These are phyloP conservation scores for Truncatella angustata DNA, from an alignment of 2,329 filamentous ascomycete genomes.

Conservation along the genomic window DNA sequence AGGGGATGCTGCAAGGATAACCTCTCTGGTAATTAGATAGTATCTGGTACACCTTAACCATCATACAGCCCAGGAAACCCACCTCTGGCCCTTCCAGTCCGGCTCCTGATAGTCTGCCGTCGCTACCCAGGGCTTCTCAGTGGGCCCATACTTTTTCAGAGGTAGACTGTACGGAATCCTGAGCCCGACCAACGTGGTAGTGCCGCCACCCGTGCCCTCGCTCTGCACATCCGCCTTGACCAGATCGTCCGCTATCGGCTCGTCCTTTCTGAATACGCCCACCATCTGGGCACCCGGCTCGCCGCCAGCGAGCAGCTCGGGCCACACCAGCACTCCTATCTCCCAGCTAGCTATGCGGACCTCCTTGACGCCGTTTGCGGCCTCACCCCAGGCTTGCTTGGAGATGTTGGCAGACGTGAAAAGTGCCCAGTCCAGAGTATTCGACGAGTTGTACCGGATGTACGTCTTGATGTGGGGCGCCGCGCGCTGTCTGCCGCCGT, in stretches of 20 bases:
- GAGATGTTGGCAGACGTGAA: conserved; percentile 90
- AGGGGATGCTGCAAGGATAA: too few relatives aligned
- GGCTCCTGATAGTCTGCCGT: conserved; percentile 56
- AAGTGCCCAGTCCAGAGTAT: conserved; percentile 76
- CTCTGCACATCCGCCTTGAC: conserved; percentile 15
- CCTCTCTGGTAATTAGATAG: too few relatives aligned
- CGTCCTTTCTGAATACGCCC: conserved; percentile 64
- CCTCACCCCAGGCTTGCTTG: conserved; percentile 83
- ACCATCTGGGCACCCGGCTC: conserved; percentile 59
- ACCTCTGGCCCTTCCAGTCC: conserved; percentile 56
- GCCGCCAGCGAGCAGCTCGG: conserved; percentile 49
- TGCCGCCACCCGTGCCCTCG: conserved; percentile 9
- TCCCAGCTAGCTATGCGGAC: conserved; percentile 79
- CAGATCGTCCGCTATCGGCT: conserved; percentile 21
- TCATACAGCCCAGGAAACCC: too few relatives aligned
- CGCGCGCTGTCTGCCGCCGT: conserved; percentile 64
- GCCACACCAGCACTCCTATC: conserved; percentile 81
- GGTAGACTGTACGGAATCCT: conserved; percentile 84
- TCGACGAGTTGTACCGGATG: conserved; percentile 56
- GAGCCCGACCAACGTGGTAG: conserved; percentile 56
- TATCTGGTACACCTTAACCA: not conserved
- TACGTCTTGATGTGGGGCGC: conserved; percentile 92
- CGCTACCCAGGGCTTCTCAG: conserved; percentile 77
- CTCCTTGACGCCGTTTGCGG: conserved; percentile 53
- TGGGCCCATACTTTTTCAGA: conserved; percentile 59